These are phyloP conservation scores for Colletotrichum siamense DNA, from an alignment of 2,329 filamentous ascomycete species.

Conservation along the genomic window DNA sequence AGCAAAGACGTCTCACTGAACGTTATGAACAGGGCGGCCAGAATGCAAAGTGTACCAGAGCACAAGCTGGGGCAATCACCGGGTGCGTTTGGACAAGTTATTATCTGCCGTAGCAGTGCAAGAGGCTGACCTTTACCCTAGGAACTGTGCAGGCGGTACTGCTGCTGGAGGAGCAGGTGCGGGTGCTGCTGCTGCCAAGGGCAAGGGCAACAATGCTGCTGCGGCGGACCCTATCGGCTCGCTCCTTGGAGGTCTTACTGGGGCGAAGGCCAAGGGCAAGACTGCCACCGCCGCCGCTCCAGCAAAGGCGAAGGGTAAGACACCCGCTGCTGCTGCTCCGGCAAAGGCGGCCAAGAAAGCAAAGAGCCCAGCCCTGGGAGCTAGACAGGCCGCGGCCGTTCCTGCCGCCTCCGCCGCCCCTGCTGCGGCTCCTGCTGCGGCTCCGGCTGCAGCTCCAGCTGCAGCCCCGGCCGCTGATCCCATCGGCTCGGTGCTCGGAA, in stretches of 20 bases:
- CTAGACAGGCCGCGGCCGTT: conserved; percentile 6
- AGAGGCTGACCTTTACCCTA: background rate
- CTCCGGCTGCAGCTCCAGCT: background rate
- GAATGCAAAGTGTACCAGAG: conserved; percentile 16
- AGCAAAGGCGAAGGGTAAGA: background rate
- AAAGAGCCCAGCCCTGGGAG: background rate
- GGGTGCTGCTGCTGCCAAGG: background rate
- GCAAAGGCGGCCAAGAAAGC: background rate
- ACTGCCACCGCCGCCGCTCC: background rate
- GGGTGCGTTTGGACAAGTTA: background rate
- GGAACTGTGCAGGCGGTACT: background rate
- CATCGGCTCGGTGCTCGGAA: background rate
- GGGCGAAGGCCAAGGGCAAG: conserved; percentile 3
- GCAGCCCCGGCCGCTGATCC: background rate
- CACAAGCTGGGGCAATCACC: conserved; percentile 3
- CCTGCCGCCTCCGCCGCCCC: background rate
- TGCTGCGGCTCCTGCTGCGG: background rate
- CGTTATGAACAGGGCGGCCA: background rate
- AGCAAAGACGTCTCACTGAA: background rate
- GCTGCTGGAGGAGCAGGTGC: background rate
- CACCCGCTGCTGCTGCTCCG: background rate
- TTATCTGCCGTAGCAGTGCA: background rate
- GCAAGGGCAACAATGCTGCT: background rate
- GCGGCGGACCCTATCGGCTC: conserved; percentile 2
- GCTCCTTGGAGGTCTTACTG: background rate